Evolutionary conservation across 371 early-diverging fungal species (phyloP), one percentile per base, ranked within the genome.

Genomic region (Amoeboaphelidium protococcarum): DNA sequence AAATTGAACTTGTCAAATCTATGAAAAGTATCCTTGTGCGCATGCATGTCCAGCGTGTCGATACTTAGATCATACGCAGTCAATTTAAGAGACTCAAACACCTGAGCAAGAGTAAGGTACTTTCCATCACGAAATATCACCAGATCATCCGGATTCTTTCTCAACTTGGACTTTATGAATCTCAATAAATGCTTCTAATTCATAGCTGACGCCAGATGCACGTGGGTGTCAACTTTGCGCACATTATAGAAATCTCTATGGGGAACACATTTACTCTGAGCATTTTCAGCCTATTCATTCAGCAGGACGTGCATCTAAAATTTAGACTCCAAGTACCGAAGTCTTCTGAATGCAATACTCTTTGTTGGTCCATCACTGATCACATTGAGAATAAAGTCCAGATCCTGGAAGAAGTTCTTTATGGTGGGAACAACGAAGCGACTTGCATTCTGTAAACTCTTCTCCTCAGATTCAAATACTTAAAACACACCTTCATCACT

Each of bases 211-310:
- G 88, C 79, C 56, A 90, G 81, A 52, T 97, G 98, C 40, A 97
- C 80, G 70, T 97, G 97, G 23, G 92, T 94, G 63, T 97, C 98
- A 23, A 91, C 95, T 58, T 97, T 97, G 47, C 95, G 78, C 22
- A 95, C 92, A 52, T 94, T 97, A 67, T 97, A 97, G 53, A 95
- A 90, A 58, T 97, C 98, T 52, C 92, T 69, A 55, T 91, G 92
- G 1, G 92, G 89, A 13, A 87, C 88, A 23, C 72, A 55, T 70
- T 90, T 92, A 40, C 80, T 72, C 53, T 89, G 86, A n/a, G 83
- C 77, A n/a, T 85, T 68, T 60, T 88, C 92, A 52, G 85, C 80
- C 62, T 80, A 83, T 60, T 90, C 94, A 59, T 85, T 86, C 49
- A 86, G 57, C 21, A 87, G 61, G 23, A 72, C 63, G 59, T 92